Evolutionary conservation across 345 rosid genomes (phyloP), one percentile per base, ranked within the genome.

Genomic region (Eucalyptus polybractea): DNA sequence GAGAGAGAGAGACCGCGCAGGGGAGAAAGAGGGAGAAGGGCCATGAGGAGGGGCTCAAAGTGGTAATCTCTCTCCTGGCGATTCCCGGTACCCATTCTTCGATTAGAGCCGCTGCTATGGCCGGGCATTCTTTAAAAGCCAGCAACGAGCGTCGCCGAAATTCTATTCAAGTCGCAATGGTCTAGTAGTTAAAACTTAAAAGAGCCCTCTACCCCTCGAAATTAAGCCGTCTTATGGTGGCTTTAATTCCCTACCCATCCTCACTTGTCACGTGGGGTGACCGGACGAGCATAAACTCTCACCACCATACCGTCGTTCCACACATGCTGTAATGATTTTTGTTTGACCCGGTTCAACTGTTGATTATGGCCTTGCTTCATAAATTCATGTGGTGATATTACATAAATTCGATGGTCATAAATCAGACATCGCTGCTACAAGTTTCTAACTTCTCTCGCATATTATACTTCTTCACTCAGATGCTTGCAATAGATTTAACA

Each of bases 21-120:
- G 53, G 53, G 53, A 50, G 53, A 50, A 19, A 50, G 53, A 50
- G 53, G 33, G 89, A 80, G 90, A 86, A 87, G 14, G 91, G 91
- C 37, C 92, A 91, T 6, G 93, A 89, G 27, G 92, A 89, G 15
- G 91, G 91, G 25, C 27, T 90, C 65, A 91, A 92, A 87, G 7
- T 92, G 91, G 91, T 88, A 8, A 11, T 22, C 9, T 90, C 91
- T 14, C 89, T 92, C 37, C 93, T 92, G 53, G 53, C 53, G 24
- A 69, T 31, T 31, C 22, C 24, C 22, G 9, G 42, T 33, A 17
- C 80, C 69, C 80, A 8, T 69, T 69, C 24, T 33, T 9, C 80
- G 6, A 16, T 8, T 3, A 3, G 80, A 69, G 3, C 44, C 24
- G 7, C 81, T 33, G 11, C 40, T 33, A 72, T 17, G 44, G 44